phyloP scores from a whole-genome alignment of 2,329 filamentous ascomycete genomes.

The Curvularia eragrostidis region DNA sequence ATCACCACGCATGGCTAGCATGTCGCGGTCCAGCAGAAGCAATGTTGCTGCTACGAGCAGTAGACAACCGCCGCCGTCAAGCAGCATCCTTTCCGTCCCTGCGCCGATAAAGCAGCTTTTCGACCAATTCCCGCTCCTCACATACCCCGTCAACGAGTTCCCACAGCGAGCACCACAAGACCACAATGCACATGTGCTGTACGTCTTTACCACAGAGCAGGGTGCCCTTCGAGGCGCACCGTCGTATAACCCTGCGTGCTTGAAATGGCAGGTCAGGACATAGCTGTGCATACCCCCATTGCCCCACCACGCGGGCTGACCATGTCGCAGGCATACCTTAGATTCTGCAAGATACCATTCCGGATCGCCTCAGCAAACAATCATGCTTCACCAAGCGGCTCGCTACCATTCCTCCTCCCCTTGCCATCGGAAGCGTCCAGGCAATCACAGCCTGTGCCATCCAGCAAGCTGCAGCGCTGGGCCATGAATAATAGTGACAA shows the following conservation, averaged over 20 bases:
- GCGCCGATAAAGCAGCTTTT: constrained; percentile 81
- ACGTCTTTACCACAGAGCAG: constrained; percentile 75
- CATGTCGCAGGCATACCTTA: constrained; percentile 75
- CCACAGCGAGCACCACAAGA: constrained; percentile 65
- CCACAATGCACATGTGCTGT: constrained; percentile 65
- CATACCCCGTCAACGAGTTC: constrained; percentile 76
- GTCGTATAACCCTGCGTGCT: constrained; percentile 89
- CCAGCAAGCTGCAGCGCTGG: constrained; percentile 74
- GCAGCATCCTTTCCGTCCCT: constrained; percentile 63
- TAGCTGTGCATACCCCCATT: not conserved
- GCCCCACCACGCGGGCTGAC: constrained; percentile 16
- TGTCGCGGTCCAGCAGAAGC: constrained; percentile 25
- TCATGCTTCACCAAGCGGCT: constrained; percentile 87
- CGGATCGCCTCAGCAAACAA: constrained; percentile 77
- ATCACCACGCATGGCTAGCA: constrained; percentile 27
- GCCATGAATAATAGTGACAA: constrained; percentile 55
- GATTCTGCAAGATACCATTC: constrained; percentile 74
- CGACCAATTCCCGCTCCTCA: constrained; percentile 78
- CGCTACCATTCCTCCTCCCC: constrained; percentile 86
- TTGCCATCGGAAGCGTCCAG: constrained; percentile 36
- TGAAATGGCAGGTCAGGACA: constrained; percentile 88
- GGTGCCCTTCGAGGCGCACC: constrained; percentile 68
- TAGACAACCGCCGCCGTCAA: constrained; percentile 21
- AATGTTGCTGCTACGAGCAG: constrained; percentile 11
- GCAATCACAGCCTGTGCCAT: constrained; percentile 58